Evolutionary conservation across 352 stramenopile genomes (phyloP).

Genomic region (Phytophthora quininea): DNA sequence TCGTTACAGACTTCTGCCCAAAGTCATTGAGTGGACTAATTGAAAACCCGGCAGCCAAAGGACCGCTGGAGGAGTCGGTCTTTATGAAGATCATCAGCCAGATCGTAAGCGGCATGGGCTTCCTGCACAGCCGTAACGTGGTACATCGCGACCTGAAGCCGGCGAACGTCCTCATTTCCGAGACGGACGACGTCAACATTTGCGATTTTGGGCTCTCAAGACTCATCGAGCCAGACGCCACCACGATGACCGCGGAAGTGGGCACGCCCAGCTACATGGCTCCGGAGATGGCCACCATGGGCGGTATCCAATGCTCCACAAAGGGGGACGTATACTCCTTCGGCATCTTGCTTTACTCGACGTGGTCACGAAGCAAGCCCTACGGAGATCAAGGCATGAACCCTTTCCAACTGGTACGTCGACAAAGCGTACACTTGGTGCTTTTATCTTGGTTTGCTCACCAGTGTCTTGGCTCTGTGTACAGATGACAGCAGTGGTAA

Average conservation of each 20-base stretch:
- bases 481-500: slow-evolving; percentile 89
- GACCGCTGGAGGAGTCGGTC: slow-evolving; percentile 66
- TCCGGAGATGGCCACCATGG: slow-evolving; percentile 91
- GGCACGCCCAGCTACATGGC: slow-evolving; percentile 91
- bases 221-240: slow-evolving; percentile 85
- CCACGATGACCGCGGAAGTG: slow-evolving; percentile 88
- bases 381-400: slow-evolving; percentile 92
- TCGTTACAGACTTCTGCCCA: slow-evolving; percentile 91
- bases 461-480: slow-evolving; percentile 7
- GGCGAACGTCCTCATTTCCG: slow-evolving; percentile 93
- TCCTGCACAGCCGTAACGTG: slow-evolving; percentile 89
- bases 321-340: slow-evolving; percentile 90
- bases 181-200: slow-evolving; percentile 92
- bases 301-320: slow-evolving; percentile 85
- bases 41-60: slow-evolving; percentile 74
- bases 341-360: slow-evolving; percentile 87
- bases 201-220: slow-evolving; percentile 94
- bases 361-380: slow-evolving; percentile 86
- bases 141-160: slow-evolving; percentile 93
- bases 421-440: no score
- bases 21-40: slow-evolving; percentile 84
- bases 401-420: slow-evolving; percentile 83
- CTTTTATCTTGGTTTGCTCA: slow-evolving; percentile 12
- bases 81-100: slow-evolving; percentile 90
- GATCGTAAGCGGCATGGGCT: slow-evolving; percentile 91